Evolutionary conservation across 208 protist genomes (phyloP), one percentile per base, ranked within the genome.

Genomic region (Crithidia acanthocephali): DNA sequence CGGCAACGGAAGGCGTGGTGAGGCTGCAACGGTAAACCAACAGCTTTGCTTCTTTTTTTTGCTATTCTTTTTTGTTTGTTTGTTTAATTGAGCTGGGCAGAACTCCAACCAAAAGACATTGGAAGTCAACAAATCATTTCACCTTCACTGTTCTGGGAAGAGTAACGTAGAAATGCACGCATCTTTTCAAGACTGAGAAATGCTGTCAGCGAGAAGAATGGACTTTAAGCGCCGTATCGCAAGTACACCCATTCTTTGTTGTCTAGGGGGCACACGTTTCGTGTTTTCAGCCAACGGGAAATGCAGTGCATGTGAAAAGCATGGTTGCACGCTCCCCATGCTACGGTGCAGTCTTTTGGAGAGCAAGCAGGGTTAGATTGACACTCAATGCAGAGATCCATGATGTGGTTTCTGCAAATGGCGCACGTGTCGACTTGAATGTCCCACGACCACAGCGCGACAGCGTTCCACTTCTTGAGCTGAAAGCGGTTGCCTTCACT

Each of bases 271-370:
- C 98, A 99, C 1, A 99, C 98, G 76, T 99, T 97, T 28, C 98
- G 88, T 0, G 98, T 99, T 76, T 99, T 99, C 5, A 99, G 90
- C 98, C 98, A 99, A 32, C 97, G 85, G 11, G 97, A 98, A 69
- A 99, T 99, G 80, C 98, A 99, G 80, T 99, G 98, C 70, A 98
- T 99, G 75, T 99, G 98, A 84, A 99, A 99, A 7, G 98, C 98
- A 71, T 99, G 98, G 72, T 99, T 99, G 90, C 98, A 99, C n/a
- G 93, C 81, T 32, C 98, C 98, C 98, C 98, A 99, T 2, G 98
- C 98, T 16, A 99, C 97, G 35, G 91, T 99, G 76, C 98, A 99
- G 52, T 99, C 97, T 70, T 83, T 95, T 0, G 96, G 97, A 28
- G 91, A 58, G 52, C 81, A 42, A 72, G 90, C 42, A 68, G 97